Evolutionary conservation across 352 stramenopile genomes (phyloP).

Genomic region (Lagenidium giganteum): DNA sequence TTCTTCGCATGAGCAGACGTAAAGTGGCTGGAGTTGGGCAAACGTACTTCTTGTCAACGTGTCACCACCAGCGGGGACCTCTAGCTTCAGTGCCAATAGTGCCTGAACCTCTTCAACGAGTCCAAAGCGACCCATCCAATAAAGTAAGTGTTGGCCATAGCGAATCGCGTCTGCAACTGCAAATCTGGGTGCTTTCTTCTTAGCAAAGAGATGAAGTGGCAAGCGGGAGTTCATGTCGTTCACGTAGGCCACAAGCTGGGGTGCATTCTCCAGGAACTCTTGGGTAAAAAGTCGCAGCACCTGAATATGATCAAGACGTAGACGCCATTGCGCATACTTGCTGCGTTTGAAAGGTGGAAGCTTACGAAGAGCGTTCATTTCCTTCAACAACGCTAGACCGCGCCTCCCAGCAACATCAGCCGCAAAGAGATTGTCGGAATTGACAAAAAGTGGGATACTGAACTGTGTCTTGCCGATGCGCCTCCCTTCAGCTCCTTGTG

Average conservation of each 20-base stretch:
- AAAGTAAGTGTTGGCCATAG: constrained; percentile 75
- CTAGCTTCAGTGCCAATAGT: constrained; percentile 34
- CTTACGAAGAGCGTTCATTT: constrained; percentile 28
- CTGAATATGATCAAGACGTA: constrained; percentile 56
- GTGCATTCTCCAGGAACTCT: constrained; percentile 48
- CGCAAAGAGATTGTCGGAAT: constrained; percentile 49
- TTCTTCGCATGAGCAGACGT: constrained; percentile 60
- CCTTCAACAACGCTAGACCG: constrained; percentile 34
- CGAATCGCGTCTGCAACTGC: constrained; percentile 36
- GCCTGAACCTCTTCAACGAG: constrained; percentile 42
- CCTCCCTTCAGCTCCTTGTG: not conserved
- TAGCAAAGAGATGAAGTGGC: constrained; percentile 17
- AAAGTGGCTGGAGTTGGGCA: constrained; percentile 34
- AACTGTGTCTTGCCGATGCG: constrained; percentile 33
- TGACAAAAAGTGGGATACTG: constrained; percentile 51
- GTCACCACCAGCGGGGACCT: constrained; percentile 6
- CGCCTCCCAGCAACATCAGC: constrained; percentile 59
- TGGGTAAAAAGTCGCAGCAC: constrained; percentile 35
- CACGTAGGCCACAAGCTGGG: constrained; percentile 41
- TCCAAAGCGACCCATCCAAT: constrained; percentile 69
- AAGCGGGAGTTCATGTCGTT: constrained; percentile 54
- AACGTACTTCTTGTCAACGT: constrained; percentile 1
- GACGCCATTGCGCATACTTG: constrained; percentile 44
- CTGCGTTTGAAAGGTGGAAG: constrained; percentile 3
- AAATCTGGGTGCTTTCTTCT: constrained; percentile 12